Conservation (phyloP, 139 green algal species). For the Chlorella sorokiniana region DNA sequence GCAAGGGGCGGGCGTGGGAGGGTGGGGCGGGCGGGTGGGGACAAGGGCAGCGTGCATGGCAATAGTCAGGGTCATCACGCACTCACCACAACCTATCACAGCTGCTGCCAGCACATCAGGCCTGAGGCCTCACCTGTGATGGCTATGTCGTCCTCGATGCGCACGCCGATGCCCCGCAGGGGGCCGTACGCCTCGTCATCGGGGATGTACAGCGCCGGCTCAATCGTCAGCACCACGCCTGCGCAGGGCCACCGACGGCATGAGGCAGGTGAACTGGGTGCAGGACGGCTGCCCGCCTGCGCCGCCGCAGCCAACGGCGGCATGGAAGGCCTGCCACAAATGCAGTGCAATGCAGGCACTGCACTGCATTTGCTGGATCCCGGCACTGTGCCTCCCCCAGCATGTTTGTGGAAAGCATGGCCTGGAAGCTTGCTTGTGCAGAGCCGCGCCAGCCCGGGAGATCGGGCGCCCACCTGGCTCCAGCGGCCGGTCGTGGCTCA, state of each 20-base stretch:
- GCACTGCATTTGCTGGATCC: no score
- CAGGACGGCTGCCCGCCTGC: no score
- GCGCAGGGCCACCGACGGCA: background rate
- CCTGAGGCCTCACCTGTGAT: conserved; percentile 38
- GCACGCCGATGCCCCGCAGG: conserved; percentile 63
- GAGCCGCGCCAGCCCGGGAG: background rate
- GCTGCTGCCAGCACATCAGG: background rate
- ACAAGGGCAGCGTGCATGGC: background rate
- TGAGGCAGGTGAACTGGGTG: no score
- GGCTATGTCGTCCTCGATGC: conserved; percentile 85
- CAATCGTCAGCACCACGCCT: conserved; percentile 79
- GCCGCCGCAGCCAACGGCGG: no score
- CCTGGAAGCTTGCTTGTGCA: background rate
- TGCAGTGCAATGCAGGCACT: no score
- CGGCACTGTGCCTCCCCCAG: background rate
- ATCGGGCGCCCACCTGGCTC: conserved; percentile 28
- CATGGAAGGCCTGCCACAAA: no score
- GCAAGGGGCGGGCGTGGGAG: background rate
- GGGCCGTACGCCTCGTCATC: conserved; percentile 58
- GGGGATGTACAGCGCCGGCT: conserved; percentile 88
- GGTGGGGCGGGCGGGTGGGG: background rate
- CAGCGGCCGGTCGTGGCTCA: conserved; percentile 63
- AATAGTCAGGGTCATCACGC: background rate
- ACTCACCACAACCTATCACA: background rate
- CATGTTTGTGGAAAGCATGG: background rate